phyloP scores from a whole-genome alignment of 371 early-diverging fungal genomes.

The Coemansia sp. region DNA sequence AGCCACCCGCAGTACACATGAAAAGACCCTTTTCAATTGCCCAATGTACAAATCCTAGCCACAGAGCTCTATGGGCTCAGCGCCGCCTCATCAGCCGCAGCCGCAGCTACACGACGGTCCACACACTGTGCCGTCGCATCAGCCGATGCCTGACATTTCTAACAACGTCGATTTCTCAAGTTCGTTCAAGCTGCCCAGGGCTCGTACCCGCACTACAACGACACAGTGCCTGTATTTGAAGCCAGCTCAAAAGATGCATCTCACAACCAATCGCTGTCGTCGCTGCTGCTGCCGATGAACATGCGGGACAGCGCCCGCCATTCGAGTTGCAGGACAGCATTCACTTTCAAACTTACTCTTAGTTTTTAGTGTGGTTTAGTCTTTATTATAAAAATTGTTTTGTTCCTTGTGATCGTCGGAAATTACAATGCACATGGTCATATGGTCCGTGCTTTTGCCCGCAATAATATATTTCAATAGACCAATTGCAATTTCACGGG shows the following conservation, averaged over 20 bases:
- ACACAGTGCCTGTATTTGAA: slow-evolving; percentile 20
- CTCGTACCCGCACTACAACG: slow-evolving; percentile 33
- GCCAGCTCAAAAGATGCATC: slow-evolving; percentile 8
- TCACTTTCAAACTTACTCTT: slow-evolving; percentile 25
- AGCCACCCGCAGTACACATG: no score
- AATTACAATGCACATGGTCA: no score
- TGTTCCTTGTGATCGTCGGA: no score
- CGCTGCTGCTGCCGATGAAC: slow-evolving; percentile 1
- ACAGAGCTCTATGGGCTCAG: background rate
- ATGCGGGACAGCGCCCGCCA: background rate
- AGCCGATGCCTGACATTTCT: slow-evolving; percentile 11
- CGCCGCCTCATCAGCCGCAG: background rate
- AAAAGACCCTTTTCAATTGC: no score
- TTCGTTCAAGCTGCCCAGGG: slow-evolving; percentile 34
- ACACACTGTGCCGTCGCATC: slow-evolving; percentile 39
- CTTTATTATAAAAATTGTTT: no score
- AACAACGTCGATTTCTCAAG: slow-evolving; percentile 33
- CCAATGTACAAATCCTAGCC: background rate
- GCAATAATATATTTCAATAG: no score
- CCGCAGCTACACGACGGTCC: background rate
- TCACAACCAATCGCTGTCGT: slow-evolving; percentile 31
- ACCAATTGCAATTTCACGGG: no score
- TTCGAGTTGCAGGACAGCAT: background rate
- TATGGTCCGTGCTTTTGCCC: no score
- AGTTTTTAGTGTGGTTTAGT: background rate